Evolutionary conservation across 768 basidiomycete species (phyloP).

Genomic region (Dioszegia hungarica): DNA sequence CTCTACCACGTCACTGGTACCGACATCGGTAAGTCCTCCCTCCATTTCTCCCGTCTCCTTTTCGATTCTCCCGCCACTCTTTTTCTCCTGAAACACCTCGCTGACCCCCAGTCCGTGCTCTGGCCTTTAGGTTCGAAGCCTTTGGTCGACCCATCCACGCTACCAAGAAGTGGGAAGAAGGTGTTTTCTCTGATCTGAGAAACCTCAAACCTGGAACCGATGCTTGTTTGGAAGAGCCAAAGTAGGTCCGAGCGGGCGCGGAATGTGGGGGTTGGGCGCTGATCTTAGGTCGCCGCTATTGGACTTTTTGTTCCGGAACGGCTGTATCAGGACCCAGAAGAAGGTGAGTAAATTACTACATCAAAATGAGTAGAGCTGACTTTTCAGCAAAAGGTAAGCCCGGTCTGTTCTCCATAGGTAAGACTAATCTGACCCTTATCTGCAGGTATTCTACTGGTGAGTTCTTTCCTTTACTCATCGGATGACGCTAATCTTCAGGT

Average conservation of each 20-base stretch:
- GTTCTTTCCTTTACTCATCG: constrained; percentile 26
- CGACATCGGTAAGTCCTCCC: constrained; percentile 59
- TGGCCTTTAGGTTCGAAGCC: constrained; percentile 60
- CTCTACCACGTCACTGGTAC: constrained; percentile 93
- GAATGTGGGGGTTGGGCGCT: no score
- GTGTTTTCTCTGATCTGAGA: constrained; percentile 85
- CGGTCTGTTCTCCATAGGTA: background rate
- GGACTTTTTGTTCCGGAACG: constrained; percentile 89
- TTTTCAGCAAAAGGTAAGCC: constrained; percentile 37
- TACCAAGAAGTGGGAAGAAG: constrained; percentile 92
- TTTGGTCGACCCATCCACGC: constrained; percentile 85
- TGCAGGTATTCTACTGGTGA: constrained; percentile 93
- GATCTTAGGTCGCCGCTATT: constrained; percentile 72
- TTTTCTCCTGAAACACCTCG: background rate
- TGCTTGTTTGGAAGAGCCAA: constrained; percentile 92
- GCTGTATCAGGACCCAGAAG: constrained; percentile 95
- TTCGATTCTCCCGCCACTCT: background rate
- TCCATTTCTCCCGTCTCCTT: background rate
- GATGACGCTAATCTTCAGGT: constrained; percentile 56
- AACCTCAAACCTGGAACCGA: constrained; percentile 92
- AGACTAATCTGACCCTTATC: background rate
- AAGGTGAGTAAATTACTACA: constrained; percentile 54
- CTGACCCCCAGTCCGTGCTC: background rate
- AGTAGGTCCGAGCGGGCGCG: constrained; percentile 49
- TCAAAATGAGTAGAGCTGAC: background rate